These are phyloP conservation scores for Verbena officinalis DNA, from an alignment of 257 asterid species.

Conservation along the genomic window DNA sequence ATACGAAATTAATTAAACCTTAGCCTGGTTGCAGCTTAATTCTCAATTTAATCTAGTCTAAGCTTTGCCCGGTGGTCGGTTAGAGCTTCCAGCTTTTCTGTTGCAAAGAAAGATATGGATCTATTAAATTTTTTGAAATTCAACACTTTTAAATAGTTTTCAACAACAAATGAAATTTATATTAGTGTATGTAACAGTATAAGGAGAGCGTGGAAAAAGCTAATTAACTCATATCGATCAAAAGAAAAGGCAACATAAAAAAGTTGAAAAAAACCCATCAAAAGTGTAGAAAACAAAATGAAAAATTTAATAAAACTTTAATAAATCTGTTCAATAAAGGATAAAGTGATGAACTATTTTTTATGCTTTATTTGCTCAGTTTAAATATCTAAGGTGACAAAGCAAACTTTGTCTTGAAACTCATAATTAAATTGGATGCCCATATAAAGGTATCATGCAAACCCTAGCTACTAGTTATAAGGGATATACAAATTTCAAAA, in stretches of 20 bases:
- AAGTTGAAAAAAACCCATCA: conserved; percentile 34
- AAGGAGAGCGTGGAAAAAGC: conserved; percentile 27
- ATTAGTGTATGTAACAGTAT: conserved; percentile 14
- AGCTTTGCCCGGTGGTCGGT: conserved; percentile 67
- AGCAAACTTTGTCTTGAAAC: conserved; percentile 24
- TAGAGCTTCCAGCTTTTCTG: conserved; percentile 74
- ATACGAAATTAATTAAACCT: conserved; percentile 28
- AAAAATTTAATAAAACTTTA: conserved; percentile 34
- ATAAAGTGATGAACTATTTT: conserved; percentile 33
- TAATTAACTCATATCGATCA: no score
- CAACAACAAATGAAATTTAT: no score
- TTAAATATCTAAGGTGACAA: conserved; percentile 11
- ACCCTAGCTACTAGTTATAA: no score
- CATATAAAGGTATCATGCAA: no score
- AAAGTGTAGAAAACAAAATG: conserved; percentile 47
- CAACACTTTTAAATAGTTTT: no score
- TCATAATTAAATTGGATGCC: no score
- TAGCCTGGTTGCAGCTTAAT: conserved; percentile 6
- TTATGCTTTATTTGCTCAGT: conserved; percentile 29
- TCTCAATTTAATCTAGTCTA: conserved; percentile 30
- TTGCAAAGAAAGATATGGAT: background rate
- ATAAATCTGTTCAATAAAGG: conserved; percentile 39
- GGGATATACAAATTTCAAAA: no score
- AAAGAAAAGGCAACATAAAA: conserved; percentile 46
- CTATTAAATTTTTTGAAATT: background rate